A percentile compares a stretch with the other conserved stretches of the same genome.
These are phyloP conservation scores for Prosopis cineraria DNA, from an alignment of 306 rosid species.

Conservation along the genomic window DNA sequence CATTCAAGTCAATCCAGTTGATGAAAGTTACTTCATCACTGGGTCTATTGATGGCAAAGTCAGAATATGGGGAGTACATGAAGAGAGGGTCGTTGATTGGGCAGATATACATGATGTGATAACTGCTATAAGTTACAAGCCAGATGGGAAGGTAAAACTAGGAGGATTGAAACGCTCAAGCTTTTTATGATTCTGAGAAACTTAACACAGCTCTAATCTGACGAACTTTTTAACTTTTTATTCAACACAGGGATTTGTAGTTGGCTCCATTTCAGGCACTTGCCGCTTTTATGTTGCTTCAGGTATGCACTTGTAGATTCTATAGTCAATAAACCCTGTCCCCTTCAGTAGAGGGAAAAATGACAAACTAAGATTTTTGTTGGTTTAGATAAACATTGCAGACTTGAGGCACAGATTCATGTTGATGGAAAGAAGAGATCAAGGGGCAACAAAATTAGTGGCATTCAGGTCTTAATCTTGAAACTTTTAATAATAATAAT, in stretches of 20 bases:
- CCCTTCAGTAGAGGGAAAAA: background rate
- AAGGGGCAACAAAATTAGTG: conserved; percentile 72
- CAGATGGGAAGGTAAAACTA: conserved; percentile 73
- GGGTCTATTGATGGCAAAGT: conserved; percentile 94
- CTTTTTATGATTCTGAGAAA: background rate
- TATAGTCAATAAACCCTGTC: background rate
- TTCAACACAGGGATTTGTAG: conserved; percentile 69
- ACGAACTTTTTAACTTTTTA: conserved; percentile 25
- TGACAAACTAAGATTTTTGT: background rate
- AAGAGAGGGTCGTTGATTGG: conserved; percentile 92
- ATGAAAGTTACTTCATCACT: conserved; percentile 76
- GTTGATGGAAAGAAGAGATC: conserved; percentile 61
- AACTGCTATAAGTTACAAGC: conserved; percentile 77
- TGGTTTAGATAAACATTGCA: conserved; percentile 58
- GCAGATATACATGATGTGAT: conserved; percentile 70
- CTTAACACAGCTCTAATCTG: conserved; percentile 22
- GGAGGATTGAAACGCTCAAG: conserved; percentile 16
- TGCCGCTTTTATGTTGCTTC: conserved; percentile 71
- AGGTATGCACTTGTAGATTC: conserved; percentile 49
- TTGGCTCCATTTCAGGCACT: conserved; percentile 74
- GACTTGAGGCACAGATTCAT: conserved; percentile 54
- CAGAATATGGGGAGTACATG: conserved; percentile 77
- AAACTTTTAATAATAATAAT: background rate
- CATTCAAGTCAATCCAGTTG: conserved; percentile 81
- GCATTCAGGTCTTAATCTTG: conserved; percentile 76